Conservation (phyloP, 169 alveolate species). For the Plasmodium malariae region DNA sequence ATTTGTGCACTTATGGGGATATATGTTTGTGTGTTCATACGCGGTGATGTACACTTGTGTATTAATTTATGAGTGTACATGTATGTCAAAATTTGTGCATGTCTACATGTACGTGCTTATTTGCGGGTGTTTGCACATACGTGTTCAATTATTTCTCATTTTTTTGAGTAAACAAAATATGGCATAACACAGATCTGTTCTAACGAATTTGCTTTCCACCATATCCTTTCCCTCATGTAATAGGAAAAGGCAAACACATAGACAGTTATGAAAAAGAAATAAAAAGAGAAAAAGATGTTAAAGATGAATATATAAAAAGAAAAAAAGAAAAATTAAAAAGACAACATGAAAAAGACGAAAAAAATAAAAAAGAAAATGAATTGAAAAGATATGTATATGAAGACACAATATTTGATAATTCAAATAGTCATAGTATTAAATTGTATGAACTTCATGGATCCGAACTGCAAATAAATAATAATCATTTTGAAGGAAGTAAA, state of each 20-base stretch:
- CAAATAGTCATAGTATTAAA: too few relatives aligned
- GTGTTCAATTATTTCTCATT: background rate
- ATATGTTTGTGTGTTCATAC: too few relatives aligned
- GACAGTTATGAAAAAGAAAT: constrained; percentile 31
- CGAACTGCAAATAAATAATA: too few relatives aligned
- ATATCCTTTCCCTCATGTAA: background rate
- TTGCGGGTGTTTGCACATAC: background rate
- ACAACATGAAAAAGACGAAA: constrained; percentile 20
- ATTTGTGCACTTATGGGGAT: too few relatives aligned
- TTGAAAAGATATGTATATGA: constrained; percentile 14
- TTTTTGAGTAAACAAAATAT: too few relatives aligned
- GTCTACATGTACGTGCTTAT: background rate
- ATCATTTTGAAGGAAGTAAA: background rate
- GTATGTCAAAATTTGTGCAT: background rate
- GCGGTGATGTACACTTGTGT: background rate
- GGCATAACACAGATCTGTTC: too few relatives aligned
- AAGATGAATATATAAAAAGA: constrained; percentile 3
- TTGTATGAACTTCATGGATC: too few relatives aligned
- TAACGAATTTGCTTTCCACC: too few relatives aligned
- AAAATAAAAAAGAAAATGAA: constrained; percentile 26
- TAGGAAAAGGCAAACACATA: constrained; percentile 17
- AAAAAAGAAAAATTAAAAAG: constrained; percentile 22
- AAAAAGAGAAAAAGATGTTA: constrained; percentile 7
- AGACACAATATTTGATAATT: constrained; percentile 6
- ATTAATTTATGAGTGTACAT: background rate